phyloP scores from a whole-genome alignment of 2,329 filamentous ascomycete species.

The Fusarium acutatum region DNA sequence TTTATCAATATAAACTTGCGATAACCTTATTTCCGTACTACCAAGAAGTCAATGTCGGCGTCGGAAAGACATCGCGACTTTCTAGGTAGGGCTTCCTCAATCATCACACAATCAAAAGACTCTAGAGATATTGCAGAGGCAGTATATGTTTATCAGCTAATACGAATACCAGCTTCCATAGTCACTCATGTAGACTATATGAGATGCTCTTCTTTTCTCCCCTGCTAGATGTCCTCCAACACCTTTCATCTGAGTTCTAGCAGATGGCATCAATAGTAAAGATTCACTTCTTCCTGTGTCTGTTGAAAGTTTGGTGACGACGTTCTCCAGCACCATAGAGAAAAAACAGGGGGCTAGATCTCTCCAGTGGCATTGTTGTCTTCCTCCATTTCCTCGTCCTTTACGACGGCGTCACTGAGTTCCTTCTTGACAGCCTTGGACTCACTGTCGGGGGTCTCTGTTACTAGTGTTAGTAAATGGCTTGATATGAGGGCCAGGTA shows the following conservation, averaged over 20 bases:
- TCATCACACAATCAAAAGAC: background rate
- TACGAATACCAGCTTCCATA: background rate
- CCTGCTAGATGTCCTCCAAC: background rate
- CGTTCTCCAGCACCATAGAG: background rate
- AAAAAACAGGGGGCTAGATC: background rate
- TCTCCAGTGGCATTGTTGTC: background rate
- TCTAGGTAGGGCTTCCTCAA: background rate
- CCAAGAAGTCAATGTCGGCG: background rate
- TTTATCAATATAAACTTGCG: fast-evolving
- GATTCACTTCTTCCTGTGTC: too few relatives aligned
- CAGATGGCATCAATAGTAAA: background rate
- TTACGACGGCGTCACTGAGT: slow-evolving; percentile 21
- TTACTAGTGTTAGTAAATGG: slow-evolving; percentile 6
- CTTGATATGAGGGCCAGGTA: background rate
- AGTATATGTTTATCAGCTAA: background rate
- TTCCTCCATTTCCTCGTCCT: slow-evolving; percentile 4
- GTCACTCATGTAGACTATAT: background rate
- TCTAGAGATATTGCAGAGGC: background rate
- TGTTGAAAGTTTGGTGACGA: background rate
- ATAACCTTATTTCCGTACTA: background rate
- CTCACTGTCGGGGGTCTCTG: slow-evolving; percentile 15
- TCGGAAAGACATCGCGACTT: background rate
- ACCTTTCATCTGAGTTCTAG: background rate
- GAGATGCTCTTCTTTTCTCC: background rate
- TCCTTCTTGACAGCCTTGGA: slow-evolving; percentile 31